Percentiles rank a stretch among this genome's conserved stretches.
Evolutionary conservation across 495 filamentous ascomycete species (phyloP).

Genomic region (Aspergillus sclerotioniger): DNA sequence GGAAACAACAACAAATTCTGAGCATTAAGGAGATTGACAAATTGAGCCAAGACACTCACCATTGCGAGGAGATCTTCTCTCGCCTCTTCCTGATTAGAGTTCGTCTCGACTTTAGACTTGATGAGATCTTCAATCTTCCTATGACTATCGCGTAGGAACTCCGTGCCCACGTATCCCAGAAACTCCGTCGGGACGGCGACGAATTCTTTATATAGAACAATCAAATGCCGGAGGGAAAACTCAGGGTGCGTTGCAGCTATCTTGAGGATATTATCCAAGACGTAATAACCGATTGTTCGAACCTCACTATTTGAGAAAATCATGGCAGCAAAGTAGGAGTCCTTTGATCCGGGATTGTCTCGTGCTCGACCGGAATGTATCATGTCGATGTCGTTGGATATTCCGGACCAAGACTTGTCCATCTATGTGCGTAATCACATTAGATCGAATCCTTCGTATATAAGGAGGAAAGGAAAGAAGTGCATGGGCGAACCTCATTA

Average conservation of each 20-base stretch:
- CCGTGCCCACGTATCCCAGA: constrained; percentile 7
- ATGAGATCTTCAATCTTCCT: constrained; percentile 11
- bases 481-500: constrained; percentile 15
- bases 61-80: constrained; percentile 16
- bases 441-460: neutral
- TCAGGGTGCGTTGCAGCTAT: constrained; percentile 4
- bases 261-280: constrained; percentile 14
- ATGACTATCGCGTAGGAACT: constrained; percentile 10
- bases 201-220: constrained; percentile 9
- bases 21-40: constrained; percentile 19
- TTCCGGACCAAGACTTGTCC: constrained; percentile 13
- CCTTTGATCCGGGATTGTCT: constrained; percentile 6
- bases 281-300: constrained; percentile 13
- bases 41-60: constrained; percentile 15
- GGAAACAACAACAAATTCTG: constrained; percentile 18
- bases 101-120: neutral
- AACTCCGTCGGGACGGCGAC: constrained; percentile 10
- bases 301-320: constrained; percentile 15
- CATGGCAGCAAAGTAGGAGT: constrained; percentile 19
- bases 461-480: neutral
- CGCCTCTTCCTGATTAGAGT: constrained; percentile 3
- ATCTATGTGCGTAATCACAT: neutral
- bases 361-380: constrained; percentile 10
- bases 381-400: constrained; percentile 5
- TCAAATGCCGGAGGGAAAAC: constrained; percentile 13